Evolutionary conservation across 345 rosid genomes (phyloP).

Genomic region (Punica granatum): DNA sequence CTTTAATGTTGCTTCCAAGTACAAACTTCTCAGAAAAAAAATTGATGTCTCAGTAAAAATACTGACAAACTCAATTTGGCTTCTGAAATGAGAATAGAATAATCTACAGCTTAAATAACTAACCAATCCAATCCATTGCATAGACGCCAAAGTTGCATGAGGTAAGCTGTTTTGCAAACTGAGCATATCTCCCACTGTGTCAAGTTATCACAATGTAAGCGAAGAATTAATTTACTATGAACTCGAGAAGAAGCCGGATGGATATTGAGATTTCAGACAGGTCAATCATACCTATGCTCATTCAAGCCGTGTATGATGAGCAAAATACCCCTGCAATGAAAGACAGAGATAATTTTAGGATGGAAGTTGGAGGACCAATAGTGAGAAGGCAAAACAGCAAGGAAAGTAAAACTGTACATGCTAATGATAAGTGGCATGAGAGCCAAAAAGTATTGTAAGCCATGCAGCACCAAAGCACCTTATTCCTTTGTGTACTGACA

Average conservation of each 20-base stretch:
- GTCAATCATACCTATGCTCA: slow-evolving; percentile 74
- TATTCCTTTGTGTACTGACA: neutral
- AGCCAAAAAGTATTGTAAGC: slow-evolving; percentile 7
- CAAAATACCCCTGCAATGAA: slow-evolving; percentile 65
- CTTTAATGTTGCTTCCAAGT: neutral
- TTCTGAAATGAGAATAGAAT: neutral
- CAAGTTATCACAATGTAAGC: neutral
- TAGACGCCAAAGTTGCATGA: slow-evolving; percentile 62
- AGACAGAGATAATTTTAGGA: neutral
- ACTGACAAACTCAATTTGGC: too few species aligned
- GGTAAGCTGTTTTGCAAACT: slow-evolving; percentile 79
- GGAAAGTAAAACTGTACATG: slow-evolving; percentile 2
- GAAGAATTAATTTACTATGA: neutral
- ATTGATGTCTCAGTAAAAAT: too few species aligned
- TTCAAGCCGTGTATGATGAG: slow-evolving; percentile 86
- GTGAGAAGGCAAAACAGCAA: neutral
- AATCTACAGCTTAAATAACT: slow-evolving; percentile 5
- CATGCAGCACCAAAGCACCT: slow-evolving; percentile 10
- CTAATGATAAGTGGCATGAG: slow-evolving; percentile 5
- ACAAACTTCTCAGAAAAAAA: neutral
- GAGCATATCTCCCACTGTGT: slow-evolving; percentile 83
- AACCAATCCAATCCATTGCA: slow-evolving; percentile 99
- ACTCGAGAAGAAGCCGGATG: neutral
- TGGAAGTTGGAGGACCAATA: neutral
- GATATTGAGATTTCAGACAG: neutral